Evolutionary conservation across 2,329 filamentous ascomycete species (phyloP), one percentile per base, ranked within the genome.

Genomic region (Calonectria fujianensis): DNA sequence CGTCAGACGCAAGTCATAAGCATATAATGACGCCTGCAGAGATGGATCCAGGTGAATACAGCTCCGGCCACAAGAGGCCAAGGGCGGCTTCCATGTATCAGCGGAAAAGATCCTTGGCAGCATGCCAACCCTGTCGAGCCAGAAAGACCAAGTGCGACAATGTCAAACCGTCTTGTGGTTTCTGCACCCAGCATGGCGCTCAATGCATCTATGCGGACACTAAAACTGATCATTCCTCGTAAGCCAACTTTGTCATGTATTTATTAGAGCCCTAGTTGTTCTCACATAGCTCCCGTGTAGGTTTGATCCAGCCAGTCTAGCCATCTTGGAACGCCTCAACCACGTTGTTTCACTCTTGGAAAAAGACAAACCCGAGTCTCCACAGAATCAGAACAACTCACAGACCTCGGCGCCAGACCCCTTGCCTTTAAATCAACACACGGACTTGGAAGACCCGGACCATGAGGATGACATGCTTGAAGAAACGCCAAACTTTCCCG

Each of bases 111-210:
- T 64, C 74, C 16, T 64, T 75, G 39, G 64, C 74, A 2, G 74
- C 74, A 3, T 75, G 74, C 18, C 71, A 75, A 20, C 63, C 71
- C 5, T 75, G 74, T 41, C 54, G 74, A 32, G 35, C 69, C 16
- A 65, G 74, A 18, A 75, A 75, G 63, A 75, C 74, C 14, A 75
- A 75, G 27, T 75, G 74, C 41, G 74, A 75, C 57, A 75, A 75
- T 37, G 41, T 75, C 20, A 67, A 50, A 7, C 74, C 74, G 1
- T 57, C 29, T 9, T 75, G 74, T 37, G 74, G 74, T 6, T 76
- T 76, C 48, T 76, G 74, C 11, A 29, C 65, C 7, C 65, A 51
- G 18, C 68, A 72, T 45, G 74, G 61, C 20, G 72, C 74, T 4
- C 64, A 74, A 27, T 76, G 74, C 45, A 70, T 64, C 8, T 76